A percentile compares a stretch with the other conserved stretches of the same genome.
Conservation (phyloP, 2,329 filamentous ascomycete species). For the Xylaria polymorpha region DNA sequence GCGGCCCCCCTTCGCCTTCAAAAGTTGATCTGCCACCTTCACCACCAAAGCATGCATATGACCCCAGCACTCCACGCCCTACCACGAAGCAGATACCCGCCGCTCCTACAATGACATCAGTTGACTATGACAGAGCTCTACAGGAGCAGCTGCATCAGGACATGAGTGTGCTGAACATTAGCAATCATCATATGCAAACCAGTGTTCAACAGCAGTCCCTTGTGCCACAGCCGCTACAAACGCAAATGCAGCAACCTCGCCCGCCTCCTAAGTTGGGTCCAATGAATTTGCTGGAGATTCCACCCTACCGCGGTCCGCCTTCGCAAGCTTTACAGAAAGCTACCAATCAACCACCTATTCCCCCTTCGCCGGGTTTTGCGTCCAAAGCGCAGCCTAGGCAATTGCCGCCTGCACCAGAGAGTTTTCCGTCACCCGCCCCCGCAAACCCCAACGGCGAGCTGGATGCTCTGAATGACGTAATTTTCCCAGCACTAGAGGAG, state of each 20-base stretch:
- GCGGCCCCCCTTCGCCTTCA: constrained; percentile 61
- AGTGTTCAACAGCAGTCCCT: constrained; percentile 40
- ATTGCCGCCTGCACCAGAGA: constrained; percentile 54
- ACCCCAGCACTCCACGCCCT: constrained; percentile 60
- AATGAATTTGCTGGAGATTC: constrained; percentile 65
- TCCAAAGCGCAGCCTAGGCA: constrained; percentile 66
- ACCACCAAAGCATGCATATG: constrained; percentile 60
- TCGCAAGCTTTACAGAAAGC: constrained; percentile 43
- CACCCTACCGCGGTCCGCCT: constrained; percentile 61
- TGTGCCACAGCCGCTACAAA: constrained; percentile 50
- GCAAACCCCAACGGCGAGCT: constrained; percentile 74
- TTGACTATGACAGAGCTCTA: constrained; percentile 70
- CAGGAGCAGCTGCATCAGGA: constrained; percentile 73
- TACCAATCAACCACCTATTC: constrained; percentile 47
- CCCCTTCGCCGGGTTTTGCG: constrained; percentile 63
- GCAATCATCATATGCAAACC: constrained; percentile 45
- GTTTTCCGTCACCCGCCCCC: constrained; percentile 68
- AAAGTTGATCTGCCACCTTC: constrained; percentile 72
- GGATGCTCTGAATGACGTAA: constrained; percentile 89
- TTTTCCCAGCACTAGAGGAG: constrained; percentile 91
- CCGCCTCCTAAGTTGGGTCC: constrained; percentile 54
- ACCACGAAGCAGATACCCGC: constrained; percentile 61
- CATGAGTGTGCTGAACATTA: constrained; percentile 67
- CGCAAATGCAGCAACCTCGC: constrained; percentile 52
- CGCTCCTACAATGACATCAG: constrained; percentile 61